Evolutionary conservation across 441 rosid species (phyloP).

Genomic region (Omphalea diandra): DNA sequence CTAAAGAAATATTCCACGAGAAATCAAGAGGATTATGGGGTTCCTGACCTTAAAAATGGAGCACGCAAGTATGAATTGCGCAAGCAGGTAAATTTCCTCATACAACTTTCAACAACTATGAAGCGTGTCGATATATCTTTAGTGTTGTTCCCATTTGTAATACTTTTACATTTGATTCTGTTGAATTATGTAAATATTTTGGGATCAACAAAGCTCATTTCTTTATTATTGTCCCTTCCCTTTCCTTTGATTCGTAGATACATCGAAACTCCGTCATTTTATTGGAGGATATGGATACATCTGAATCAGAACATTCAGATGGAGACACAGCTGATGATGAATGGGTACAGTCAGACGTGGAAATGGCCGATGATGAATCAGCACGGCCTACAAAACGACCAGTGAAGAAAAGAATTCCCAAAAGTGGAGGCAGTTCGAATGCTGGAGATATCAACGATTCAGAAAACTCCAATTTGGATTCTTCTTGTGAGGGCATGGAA

Average conservation of each 20-base stretch:
- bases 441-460: constrained; percentile 28
- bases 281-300: constrained; percentile 89
- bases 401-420: constrained; percentile 41
- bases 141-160: background rate
- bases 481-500: constrained; percentile 34
- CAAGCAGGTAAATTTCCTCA: constrained; percentile 44
- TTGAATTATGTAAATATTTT: background rate
- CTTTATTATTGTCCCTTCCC: background rate
- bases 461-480: constrained; percentile 27
- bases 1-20: constrained; percentile 38
- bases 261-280: constrained; percentile 47
- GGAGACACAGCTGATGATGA: constrained; percentile 50
- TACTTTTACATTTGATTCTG: background rate
- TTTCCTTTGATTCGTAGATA: constrained; percentile 30
- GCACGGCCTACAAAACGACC: constrained; percentile 29
- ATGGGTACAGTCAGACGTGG: constrained; percentile 50
- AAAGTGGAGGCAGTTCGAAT: constrained; percentile 37
- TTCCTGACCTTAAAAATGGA: constrained; percentile 26
- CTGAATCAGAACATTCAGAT: constrained; percentile 73
- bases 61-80: constrained; percentile 51
- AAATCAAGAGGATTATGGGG: constrained; percentile 24
- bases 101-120: background rate
- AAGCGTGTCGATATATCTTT: background rate
- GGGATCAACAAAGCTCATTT: background rate
- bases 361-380: constrained; percentile 46